These are phyloP conservation scores for Abortiporus biennis DNA, from an alignment of 1,284 basidiomycete genomes.

Conservation along the genomic window DNA sequence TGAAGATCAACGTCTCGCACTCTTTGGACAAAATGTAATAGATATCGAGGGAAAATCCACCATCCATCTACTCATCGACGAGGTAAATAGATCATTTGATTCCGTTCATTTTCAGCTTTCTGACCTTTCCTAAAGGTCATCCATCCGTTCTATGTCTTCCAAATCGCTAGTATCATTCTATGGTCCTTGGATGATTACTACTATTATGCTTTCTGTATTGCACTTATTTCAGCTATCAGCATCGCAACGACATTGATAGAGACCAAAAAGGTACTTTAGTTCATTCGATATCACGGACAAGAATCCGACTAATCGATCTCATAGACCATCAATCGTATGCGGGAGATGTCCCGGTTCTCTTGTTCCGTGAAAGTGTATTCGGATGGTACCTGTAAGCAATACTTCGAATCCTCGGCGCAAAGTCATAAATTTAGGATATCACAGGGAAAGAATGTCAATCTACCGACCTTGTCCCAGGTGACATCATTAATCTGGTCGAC, in stretches of 20 bases:
- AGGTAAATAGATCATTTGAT: slow-evolving; percentile 44
- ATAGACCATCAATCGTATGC: slow-evolving; percentile 90
- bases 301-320: not conserved
- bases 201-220: slow-evolving; percentile 98
- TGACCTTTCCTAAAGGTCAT: slow-evolving; percentile 51
- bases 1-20: slow-evolving; percentile 57
- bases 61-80: slow-evolving; percentile 81
- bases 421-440: slow-evolving; percentile 7
- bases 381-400: slow-evolving; percentile 64
- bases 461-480: slow-evolving; percentile 84
- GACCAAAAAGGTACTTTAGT: slow-evolving; percentile 69
- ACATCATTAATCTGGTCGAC: slow-evolving; percentile 85
- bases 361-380: slow-evolving; percentile 76
- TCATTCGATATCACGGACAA: not conserved
- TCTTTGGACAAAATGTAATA: slow-evolving; percentile 89
- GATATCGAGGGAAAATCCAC: slow-evolving; percentile 89
- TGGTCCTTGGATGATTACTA: slow-evolving; percentile 97
- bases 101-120: slow-evolving; percentile 9
- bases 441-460: slow-evolving; percentile 76
- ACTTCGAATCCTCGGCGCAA: slow-evolving; percentile 1
- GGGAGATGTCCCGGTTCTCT: slow-evolving; percentile 92
- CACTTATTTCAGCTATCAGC: slow-evolving; percentile 84
- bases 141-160: slow-evolving; percentile 97
- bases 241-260: slow-evolving; percentile 88
- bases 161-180: slow-evolving; percentile 91